Percentiles rank a stretch among this genome's conserved stretches.
Conservation (phyloP, 2,329 filamentous ascomycete species). For the Colletotrichum euphorbiae region DNA sequence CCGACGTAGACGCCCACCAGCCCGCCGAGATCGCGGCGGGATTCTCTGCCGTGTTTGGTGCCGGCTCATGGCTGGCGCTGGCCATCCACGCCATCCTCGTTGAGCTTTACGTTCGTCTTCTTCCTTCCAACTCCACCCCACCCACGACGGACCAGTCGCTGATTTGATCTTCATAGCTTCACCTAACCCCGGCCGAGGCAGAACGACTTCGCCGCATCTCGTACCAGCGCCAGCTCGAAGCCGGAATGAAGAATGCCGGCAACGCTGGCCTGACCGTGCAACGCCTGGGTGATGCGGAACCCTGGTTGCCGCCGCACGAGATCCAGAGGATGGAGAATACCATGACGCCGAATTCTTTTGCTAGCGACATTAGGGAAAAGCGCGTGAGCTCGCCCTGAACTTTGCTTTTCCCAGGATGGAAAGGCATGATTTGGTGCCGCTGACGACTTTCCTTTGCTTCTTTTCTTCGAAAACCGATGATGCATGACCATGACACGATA, state of each 20-base stretch:
- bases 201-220: constrained; percentile 62
- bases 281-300: constrained; percentile 52
- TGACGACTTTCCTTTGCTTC: too few relatives aligned
- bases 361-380: constrained; percentile 14
- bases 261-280: constrained; percentile 57
- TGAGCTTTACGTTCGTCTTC: constrained; percentile 45
- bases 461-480: background rate
- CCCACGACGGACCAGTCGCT: background rate
- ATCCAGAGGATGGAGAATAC: constrained; percentile 4
- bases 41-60: constrained; percentile 60
- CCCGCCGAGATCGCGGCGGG: constrained; percentile 52
- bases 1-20: constrained; percentile 46
- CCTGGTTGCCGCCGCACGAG: constrained; percentile 33
- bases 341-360: constrained; percentile 17
- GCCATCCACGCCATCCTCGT: constrained; percentile 37
- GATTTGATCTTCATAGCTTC: constrained; percentile 51
- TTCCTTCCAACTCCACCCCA: background rate
- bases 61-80: constrained; percentile 56
- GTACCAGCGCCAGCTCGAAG: constrained; percentile 65
- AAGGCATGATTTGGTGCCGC: too few relatives aligned
- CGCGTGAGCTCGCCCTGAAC: background rate
- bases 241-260: constrained; percentile 60
- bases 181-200: constrained; percentile 62
- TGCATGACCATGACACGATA: constrained; percentile 4
- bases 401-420: too few relatives aligned